Percentiles rank a stretch among this genome's conserved stretches.
Conservation (phyloP, 306 rosid genomes). For the Acmispon strigosus region DNA sequence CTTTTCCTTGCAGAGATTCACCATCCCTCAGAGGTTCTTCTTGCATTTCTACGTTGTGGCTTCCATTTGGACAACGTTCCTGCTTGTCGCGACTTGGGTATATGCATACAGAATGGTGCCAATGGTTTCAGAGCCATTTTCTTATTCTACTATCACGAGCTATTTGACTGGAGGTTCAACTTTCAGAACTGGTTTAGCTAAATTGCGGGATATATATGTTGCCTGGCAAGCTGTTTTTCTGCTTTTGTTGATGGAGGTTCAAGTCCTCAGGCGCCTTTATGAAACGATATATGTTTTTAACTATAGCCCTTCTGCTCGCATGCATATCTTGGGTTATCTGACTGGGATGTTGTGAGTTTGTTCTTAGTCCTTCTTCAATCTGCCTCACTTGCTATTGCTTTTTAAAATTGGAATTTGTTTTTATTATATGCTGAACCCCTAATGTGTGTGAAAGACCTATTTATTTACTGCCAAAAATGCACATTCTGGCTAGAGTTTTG, state of each 20-base stretch:
- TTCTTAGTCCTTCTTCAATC: background rate
- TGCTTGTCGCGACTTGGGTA: slow-evolving; percentile 62
- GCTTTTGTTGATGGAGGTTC: slow-evolving; percentile 77
- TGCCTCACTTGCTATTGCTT: slow-evolving; percentile 2
- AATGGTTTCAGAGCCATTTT: slow-evolving; percentile 38
- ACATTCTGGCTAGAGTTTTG: slow-evolving; percentile 8
- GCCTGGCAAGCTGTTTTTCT: slow-evolving; percentile 69
- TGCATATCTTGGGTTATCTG: slow-evolving; percentile 81
- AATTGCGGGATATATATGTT: slow-evolving; percentile 25
- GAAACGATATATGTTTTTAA: slow-evolving; percentile 63
- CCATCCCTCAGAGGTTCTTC: slow-evolving; percentile 71
- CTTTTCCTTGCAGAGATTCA: slow-evolving; percentile 56
- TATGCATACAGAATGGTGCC: slow-evolving; percentile 55
- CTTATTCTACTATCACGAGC: slow-evolving; percentile 44
- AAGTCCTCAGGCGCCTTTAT: slow-evolving; percentile 63
- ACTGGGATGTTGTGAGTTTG: slow-evolving; percentile 76
- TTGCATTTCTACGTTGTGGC: slow-evolving; percentile 70
- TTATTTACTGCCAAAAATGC: background rate
- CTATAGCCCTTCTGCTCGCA: slow-evolving; percentile 72
- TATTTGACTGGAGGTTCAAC: slow-evolving; percentile 63
- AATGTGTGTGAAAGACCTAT: background rate
- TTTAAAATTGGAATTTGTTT: background rate
- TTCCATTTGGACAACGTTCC: slow-evolving; percentile 63
- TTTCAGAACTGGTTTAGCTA: slow-evolving; percentile 25
- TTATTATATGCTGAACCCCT: background rate